Percentiles rank a stretch among this genome's conserved stretches.
Conservation (phyloP, 805 yeast genomes). For the Candida schatavii region DNA sequence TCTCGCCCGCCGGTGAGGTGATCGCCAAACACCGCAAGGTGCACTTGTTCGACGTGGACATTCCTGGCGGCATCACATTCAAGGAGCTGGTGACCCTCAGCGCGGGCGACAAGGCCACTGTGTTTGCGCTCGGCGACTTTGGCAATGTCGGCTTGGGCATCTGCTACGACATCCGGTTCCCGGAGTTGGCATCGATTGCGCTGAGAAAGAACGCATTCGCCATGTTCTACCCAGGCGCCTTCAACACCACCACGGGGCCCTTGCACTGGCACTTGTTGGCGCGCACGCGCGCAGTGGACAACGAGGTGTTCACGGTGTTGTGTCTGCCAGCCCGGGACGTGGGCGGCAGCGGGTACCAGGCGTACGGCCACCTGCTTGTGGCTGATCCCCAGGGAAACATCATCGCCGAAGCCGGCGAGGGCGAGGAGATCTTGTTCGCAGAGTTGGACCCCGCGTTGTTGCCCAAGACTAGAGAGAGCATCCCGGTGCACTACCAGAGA, state of each 20-base stretch:
- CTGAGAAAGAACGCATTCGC: conserved; percentile 68
- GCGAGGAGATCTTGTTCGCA: conserved; percentile 42
- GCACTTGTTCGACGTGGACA: conserved; percentile 88
- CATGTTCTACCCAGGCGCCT: conserved; percentile 81
- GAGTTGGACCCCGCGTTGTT: conserved; percentile 37
- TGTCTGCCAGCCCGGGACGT: conserved; percentile 88
- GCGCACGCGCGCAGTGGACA: conserved; percentile 71
- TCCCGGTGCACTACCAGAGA: conserved; percentile 44
- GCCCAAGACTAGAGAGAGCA: conserved; percentile 39
- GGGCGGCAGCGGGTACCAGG: conserved; percentile 43
- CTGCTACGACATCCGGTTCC: conserved; percentile 79
- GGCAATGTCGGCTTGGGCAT: conserved; percentile 84
- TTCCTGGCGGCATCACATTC: conserved; percentile 87
- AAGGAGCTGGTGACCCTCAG: conserved; percentile 73
- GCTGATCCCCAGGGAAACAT: conserved; percentile 42
- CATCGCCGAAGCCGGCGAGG: conserved; percentile 46
- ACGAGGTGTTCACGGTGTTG: conserved; percentile 66
- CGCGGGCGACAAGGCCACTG: conserved; percentile 82
- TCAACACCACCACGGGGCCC: conserved; percentile 83
- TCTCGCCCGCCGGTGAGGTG: conserved; percentile 66
- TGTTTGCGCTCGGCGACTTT: conserved; percentile 59
- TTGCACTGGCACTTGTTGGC: conserved; percentile 79
- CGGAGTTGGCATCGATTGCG: conserved; percentile 71
- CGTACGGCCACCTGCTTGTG: conserved; percentile 45
- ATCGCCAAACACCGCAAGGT: conserved; percentile 86